Evolutionary conservation across 805 yeast species (phyloP).

Genomic region (Jamesozyma piceae): DNA sequence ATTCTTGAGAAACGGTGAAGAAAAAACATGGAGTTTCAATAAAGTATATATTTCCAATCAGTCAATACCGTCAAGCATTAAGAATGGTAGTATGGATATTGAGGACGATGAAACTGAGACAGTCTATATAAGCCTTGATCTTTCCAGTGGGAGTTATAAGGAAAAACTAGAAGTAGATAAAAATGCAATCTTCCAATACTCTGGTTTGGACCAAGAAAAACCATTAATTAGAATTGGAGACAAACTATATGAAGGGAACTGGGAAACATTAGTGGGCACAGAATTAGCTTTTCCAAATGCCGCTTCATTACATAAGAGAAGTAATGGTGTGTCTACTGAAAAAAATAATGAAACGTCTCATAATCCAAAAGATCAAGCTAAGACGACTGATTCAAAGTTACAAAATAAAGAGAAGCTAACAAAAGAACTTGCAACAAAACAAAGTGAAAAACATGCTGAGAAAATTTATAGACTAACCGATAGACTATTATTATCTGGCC

Average conservation of each 20-base stretch:
- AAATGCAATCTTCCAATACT: slow-evolving; percentile 39
- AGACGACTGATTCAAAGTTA: background rate
- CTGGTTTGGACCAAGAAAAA: slow-evolving; percentile 44
- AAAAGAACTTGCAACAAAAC: slow-evolving; percentile 1
- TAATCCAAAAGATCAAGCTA: slow-evolving; percentile 1
- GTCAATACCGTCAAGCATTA: background rate
- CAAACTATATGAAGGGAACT: slow-evolving; percentile 58
- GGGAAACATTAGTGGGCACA: slow-evolving; percentile 75
- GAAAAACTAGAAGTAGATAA: slow-evolving; percentile 28
- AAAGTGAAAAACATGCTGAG: slow-evolving; percentile 12
- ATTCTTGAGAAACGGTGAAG: slow-evolving; percentile 70
- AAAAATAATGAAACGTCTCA: slow-evolving; percentile 2
- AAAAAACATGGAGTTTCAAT: slow-evolving; percentile 87
- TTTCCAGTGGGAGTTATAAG: slow-evolving; percentile 34
- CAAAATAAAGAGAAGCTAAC: background rate
- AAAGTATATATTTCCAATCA: slow-evolving; percentile 48
- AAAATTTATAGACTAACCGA: slow-evolving; percentile 25
- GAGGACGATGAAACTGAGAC: slow-evolving; percentile 34
- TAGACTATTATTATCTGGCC: slow-evolving; percentile 17
- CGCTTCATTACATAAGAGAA: slow-evolving; percentile 14
- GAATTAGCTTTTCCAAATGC: slow-evolving; percentile 39
- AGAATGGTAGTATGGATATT: background rate
- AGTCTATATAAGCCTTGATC: slow-evolving; percentile 46
- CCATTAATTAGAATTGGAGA: slow-evolving; percentile 54
- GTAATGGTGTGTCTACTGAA: background rate